Evolutionary conservation across 495 filamentous ascomycete species (phyloP), one percentile per base, ranked within the genome.

Genomic region (Tuber aestivum): DNA sequence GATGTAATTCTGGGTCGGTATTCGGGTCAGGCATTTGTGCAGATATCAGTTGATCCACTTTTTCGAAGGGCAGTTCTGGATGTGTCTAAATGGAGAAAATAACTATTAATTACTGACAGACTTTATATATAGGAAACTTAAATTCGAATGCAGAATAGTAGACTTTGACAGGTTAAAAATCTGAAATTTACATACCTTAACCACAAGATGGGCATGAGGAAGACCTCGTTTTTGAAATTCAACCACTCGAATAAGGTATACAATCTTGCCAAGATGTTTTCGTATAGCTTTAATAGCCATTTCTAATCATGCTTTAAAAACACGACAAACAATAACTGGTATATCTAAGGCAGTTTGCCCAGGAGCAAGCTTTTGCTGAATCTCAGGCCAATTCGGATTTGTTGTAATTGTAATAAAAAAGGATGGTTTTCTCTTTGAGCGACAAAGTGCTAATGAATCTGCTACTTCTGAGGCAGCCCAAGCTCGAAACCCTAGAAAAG

Each of bases 371-470:
- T 65, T 27, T 23, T 35, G 48, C 20, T 37, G 37, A 70, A 75
- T 70, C 45, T 75, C 73, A 32, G 38, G 23, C 68, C 73, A 75
- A 45, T 45, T 45, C 7, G 68, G 73, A 75, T 75, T 75, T 50
- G 68, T 75, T 35, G 73, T 75, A 20, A 74, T 69, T 35, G 61
- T 70, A 27, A 74, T 77, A 35, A 76, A 76, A 8, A 76, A 56
- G 0, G 56, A 72, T 48, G 41, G 71, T 37, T 73, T 70, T 70
- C 71, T 21, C 21, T 56, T 48, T 4, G 23, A 21, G 4, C 32
- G 32, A 23, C 72, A 77, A 14, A 71, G 69, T 21, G 27, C 21
- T 9, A 77, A 45, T 4, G 72, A 74, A 77, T 75, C 70, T 0
- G 72, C 38, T 2, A 75, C 48, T n/a, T 77, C 32, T 10, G 70